These are phyloP conservation scores for Saksenaea oblongispora DNA, from an alignment of 371 early-diverging fungal genomes.

Conservation along the genomic window DNA sequence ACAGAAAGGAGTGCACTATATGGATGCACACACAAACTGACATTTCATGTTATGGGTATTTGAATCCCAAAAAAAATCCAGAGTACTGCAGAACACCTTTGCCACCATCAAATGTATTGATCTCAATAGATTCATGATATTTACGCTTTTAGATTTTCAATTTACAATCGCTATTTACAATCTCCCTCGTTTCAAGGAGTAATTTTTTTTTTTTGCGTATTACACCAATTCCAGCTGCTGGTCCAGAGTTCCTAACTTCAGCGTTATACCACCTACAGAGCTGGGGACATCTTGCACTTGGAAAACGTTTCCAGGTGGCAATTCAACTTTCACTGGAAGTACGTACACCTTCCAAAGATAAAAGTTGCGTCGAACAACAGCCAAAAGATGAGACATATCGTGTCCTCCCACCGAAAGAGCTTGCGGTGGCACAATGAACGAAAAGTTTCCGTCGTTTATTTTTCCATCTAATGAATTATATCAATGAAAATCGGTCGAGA, in stretches of 20 bases:
- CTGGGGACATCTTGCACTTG: not conserved
- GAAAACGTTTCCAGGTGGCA: constrained; percentile 11
- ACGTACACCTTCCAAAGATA: constrained; percentile 16
- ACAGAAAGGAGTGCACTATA: too few species aligned
- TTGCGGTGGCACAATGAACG: constrained; percentile 15
- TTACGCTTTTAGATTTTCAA: too few species aligned
- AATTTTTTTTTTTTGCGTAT: not conserved
- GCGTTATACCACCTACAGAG: not conserved
- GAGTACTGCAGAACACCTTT: too few species aligned
- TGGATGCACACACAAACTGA: too few species aligned
- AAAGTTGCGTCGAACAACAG: constrained; percentile 11
- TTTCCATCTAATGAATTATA: constrained; percentile 13
- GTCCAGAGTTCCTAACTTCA: not conserved
- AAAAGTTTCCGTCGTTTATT: constrained; percentile 16
- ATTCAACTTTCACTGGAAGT: constrained; percentile 10
- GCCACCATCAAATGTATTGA: too few species aligned
- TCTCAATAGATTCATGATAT: too few species aligned
- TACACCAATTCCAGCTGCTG: not conserved
- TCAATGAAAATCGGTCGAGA: not conserved
- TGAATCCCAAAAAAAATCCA: too few species aligned
- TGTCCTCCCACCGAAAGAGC: constrained; percentile 12
- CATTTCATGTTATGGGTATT: too few species aligned
- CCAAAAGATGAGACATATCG: constrained; percentile 13
- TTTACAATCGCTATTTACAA: not conserved
- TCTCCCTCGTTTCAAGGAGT: not conserved